Evolutionary conservation across 148 eudicot genomes (phyloP).

Genomic region (Vaccinium vitisidaea): DNA sequence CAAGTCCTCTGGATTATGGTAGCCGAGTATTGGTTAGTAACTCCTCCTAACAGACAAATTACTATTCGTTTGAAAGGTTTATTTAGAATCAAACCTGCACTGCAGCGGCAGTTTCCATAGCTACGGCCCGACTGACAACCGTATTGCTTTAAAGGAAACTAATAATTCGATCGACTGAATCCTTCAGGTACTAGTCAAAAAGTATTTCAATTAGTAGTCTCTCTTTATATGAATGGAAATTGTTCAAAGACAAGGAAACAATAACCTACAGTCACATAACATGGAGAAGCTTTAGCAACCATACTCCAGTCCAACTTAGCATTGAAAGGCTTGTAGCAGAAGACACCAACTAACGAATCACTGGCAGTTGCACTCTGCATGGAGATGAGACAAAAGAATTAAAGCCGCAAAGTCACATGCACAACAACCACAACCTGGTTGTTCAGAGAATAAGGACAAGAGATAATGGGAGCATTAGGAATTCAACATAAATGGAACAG

Average conservation of each 20-base stretch:
- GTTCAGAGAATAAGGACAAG: background rate
- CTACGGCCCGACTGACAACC: slow-evolving; percentile 73
- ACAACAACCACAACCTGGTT: background rate
- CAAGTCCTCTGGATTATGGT: background rate
- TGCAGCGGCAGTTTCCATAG: slow-evolving; percentile 95
- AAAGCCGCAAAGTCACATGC: background rate
- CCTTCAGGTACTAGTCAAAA: slow-evolving; percentile 81
- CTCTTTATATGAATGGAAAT: background rate
- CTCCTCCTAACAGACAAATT: background rate
- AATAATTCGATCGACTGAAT: slow-evolving; percentile 72
- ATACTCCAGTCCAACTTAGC: slow-evolving; percentile 90
- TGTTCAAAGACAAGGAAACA: slow-evolving; percentile 14
- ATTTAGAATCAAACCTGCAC: slow-evolving; percentile 62
- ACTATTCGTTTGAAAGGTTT: background rate
- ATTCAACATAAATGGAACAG: slow-evolving; percentile 1
- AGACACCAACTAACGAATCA: slow-evolving; percentile 77
- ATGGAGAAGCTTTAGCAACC: slow-evolving; percentile 95
- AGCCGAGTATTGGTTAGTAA: background rate
- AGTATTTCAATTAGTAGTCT: slow-evolving; percentile 18
- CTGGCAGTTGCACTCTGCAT: slow-evolving; percentile 77
- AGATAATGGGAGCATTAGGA: background rate
- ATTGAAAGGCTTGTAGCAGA: slow-evolving; percentile 87
- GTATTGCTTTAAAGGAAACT: slow-evolving; percentile 75
- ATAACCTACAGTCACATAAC: slow-evolving; percentile 81
- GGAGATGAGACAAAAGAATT: background rate